These are phyloP conservation scores for Aspergillus hancockii DNA, from an alignment of 495 filamentous ascomycete species.

Conservation along the genomic window DNA sequence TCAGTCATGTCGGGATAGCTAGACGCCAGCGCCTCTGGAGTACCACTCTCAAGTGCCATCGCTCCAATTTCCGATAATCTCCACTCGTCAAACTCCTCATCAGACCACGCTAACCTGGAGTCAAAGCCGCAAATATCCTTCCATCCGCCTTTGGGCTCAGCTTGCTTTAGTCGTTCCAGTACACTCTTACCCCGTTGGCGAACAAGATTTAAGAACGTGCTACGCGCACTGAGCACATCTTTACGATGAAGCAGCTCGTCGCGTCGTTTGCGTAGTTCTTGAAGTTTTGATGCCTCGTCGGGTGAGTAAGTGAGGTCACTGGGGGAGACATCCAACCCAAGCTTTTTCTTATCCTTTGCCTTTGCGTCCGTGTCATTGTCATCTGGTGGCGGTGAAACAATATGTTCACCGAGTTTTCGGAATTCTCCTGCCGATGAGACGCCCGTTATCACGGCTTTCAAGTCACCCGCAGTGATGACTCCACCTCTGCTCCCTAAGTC, in stretches of 20 bases:
- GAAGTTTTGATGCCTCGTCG: constrained; percentile 43
- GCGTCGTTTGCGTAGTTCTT: constrained; percentile 41
- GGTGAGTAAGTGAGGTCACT: constrained; percentile 38
- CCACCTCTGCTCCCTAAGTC: constrained; percentile 58
- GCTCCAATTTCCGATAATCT: constrained; percentile 41
- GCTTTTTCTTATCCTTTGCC: constrained; percentile 75
- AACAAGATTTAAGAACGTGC: constrained; percentile 44
- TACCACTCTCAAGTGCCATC: constrained; percentile 44
- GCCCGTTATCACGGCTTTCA: constrained; percentile 54
- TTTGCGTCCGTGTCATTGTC: constrained; percentile 23
- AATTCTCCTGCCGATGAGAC: constrained; percentile 54
- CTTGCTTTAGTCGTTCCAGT: constrained; percentile 48
- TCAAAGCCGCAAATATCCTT: constrained; percentile 72
- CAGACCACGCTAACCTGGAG: constrained; percentile 58
- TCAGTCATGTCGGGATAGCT: constrained; percentile 33
- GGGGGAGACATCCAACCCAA: constrained; percentile 47
- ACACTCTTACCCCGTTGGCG: constrained; percentile 45
- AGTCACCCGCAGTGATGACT: constrained; percentile 55
- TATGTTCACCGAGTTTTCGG: constrained; percentile 55
- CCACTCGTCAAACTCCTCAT: constrained; percentile 63
- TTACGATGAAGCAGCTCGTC: constrained; percentile 41
- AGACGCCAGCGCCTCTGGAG: constrained; percentile 36
- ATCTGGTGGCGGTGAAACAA: constrained; percentile 42
- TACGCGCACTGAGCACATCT: constrained; percentile 47
- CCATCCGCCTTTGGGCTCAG: constrained; percentile 52